Conservation (phyloP, 2,329 filamentous ascomycete genomes). For the Xylariaceae sp. region DNA sequence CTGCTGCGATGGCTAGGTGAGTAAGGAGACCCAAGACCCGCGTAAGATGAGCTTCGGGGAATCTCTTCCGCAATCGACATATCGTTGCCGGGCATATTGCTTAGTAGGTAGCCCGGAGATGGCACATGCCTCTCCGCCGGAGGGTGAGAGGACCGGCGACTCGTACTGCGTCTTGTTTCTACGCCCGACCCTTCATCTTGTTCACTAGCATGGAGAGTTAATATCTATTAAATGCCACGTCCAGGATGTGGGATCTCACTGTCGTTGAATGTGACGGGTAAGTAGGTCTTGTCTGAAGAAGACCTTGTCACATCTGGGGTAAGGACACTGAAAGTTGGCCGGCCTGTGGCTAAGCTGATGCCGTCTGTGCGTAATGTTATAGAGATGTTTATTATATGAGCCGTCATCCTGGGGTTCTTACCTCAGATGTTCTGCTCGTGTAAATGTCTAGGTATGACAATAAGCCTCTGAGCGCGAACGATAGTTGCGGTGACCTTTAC, state of each 20-base stretch:
- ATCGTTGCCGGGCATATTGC: conserved; percentile 11
- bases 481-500: conserved; percentile 30
- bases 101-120: conserved; percentile 14
- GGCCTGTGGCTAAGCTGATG: conserved; percentile 57
- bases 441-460: conserved; percentile 48
- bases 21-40: conserved; percentile 21
- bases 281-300: conserved; percentile 57
- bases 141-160: conserved; percentile 28
- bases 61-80: conserved; percentile 25
- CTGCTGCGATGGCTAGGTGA: conserved; percentile 18
- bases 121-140: conserved; percentile 21
- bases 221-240: conserved; percentile 8
- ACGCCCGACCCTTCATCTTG: conserved; percentile 39
- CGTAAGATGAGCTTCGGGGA: conserved; percentile 23
- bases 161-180: conserved; percentile 23
- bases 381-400: conserved; percentile 9
- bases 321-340: conserved; percentile 47
- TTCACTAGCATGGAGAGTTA: conserved; percentile 34
- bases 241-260: conserved; percentile 36
- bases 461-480: conserved; percentile 2
- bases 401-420: conserved; percentile 29
- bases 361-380: conserved; percentile 40
- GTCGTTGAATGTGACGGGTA: conserved; percentile 50
- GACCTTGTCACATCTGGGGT: conserved; percentile 49
- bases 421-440: conserved; percentile 58